These are phyloP conservation scores for Mucor indicus DNA, from an alignment of 371 early-diverging fungal species.

Conservation along the genomic window DNA sequence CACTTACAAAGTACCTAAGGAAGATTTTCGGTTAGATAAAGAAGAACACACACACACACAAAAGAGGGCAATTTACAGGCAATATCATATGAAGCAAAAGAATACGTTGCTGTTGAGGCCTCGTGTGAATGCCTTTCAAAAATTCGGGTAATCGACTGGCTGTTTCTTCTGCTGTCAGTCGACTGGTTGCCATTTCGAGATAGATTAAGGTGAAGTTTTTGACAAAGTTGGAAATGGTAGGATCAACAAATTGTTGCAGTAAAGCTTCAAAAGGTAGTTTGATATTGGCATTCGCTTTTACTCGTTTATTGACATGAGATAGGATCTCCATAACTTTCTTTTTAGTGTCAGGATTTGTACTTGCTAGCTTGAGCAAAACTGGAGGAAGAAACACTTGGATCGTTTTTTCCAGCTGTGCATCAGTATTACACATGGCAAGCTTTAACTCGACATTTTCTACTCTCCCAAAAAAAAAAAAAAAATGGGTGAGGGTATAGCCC, in stretches of 20 bases:
- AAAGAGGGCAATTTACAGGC: constrained; percentile 42
- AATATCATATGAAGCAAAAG: constrained; percentile 64
- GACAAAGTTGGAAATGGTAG: constrained; percentile 46
- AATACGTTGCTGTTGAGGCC: constrained; percentile 57
- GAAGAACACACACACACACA: neutral
- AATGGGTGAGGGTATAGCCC: no score
- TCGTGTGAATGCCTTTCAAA: constrained; percentile 51
- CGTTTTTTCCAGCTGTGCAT: constrained; percentile 70
- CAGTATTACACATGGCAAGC: constrained; percentile 79
- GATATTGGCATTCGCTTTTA: constrained; percentile 59
- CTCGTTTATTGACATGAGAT: constrained; percentile 79
- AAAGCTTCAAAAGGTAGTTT: constrained; percentile 64
- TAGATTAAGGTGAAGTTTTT: constrained; percentile 75
- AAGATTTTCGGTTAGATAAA: no score
- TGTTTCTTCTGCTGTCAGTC: constrained; percentile 40
- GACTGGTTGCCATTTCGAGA: constrained; percentile 66
- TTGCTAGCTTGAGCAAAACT: constrained; percentile 70
- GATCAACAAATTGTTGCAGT: constrained; percentile 45
- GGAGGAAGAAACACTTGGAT: constrained; percentile 72
- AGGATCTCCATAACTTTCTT: constrained; percentile 72
- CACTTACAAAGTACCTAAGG: constrained; percentile 51
- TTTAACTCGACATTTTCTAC: constrained; percentile 82
- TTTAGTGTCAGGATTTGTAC: constrained; percentile 50
- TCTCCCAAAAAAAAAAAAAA: no score
- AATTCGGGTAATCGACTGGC: constrained; percentile 53